Base-by-base conservation (phyloP, 2,329 filamentous ascomycete genomes). In the Epichloe gansuensis region DNA sequence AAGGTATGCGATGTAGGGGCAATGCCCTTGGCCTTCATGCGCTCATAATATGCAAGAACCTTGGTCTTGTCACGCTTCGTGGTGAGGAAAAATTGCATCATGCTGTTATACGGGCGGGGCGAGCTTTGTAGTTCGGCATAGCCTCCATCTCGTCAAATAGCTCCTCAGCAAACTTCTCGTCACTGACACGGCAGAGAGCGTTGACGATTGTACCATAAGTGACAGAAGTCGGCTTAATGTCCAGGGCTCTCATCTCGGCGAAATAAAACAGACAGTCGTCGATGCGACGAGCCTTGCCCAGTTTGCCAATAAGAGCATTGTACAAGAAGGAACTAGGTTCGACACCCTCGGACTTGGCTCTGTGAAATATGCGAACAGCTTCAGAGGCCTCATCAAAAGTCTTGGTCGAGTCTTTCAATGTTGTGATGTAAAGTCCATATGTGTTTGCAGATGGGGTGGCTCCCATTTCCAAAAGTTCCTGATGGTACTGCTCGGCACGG, bases 121-220 rank as follows among this genome's bases (percentile, higher is more conserved):
- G 86, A 42, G 93, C 89, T 76, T 96, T 97, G 80, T 98, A 98
- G 75, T 98, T 98, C 53, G 90, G 86, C 85, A 95, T 95, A 46
- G 85, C 82, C 74, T 98, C 93, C 93, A 98, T 98, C 74, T 98
- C 93, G 65, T 97, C 90, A 65, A 98, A 98, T 61, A 97, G 82
- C 70, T 97, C 90, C 65, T 96, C 93, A 31, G 93, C 93, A 66
- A 96, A 95, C 65, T 91, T 94, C 73, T 97, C 91, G 61, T 98
- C 93, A 60, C 90, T 95, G 52, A 97, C 93, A 61, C 93, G 88
- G 77, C 91, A 96, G 13, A 98, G 80, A 25, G 93, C 93, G 62
- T 98, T 98, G 71, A 98, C 91, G 62, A 98, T 91, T 12, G 93
- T 98, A 57, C 93, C 93, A 63, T 98, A 98, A 0, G 93, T 98